phyloP scores from a whole-genome alignment of 192 early-diverging fungal genomes.

The Diversispora eburnea region DNA sequence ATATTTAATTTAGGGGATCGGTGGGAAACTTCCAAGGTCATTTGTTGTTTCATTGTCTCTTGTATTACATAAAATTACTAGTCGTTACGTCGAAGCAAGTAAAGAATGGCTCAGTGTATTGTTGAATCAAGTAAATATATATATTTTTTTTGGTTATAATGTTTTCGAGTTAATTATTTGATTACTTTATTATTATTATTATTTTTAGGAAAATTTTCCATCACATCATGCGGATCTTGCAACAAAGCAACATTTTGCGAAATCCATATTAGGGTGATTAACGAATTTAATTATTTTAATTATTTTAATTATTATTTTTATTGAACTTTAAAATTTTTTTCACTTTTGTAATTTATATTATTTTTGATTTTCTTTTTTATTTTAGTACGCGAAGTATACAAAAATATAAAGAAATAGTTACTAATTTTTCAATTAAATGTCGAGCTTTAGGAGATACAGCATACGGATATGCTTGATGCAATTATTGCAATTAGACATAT shows the following conservation, averaged over 20 bases:
- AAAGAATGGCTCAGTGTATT: conserved; percentile 40
- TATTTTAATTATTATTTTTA: not conserved
- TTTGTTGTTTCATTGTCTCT: conserved; percentile 34
- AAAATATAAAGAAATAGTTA: conserved; percentile 33
- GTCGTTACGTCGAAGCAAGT: conserved; percentile 34
- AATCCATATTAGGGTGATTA: conserved; percentile 41
- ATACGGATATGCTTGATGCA: conserved; percentile 22
- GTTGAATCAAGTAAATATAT: conserved; percentile 34
- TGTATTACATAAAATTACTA: conserved; percentile 42
- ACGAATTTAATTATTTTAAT: not conserved
- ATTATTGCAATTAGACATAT: too few species aligned
- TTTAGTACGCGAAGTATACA: conserved; percentile 35
- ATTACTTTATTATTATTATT: not conserved
- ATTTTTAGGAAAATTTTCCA: conserved; percentile 43
- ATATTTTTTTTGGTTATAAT: not conserved
- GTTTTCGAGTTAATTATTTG: not conserved
- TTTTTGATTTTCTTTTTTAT: not conserved
- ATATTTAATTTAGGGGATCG: conserved; percentile 35
- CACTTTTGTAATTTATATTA: too few species aligned
- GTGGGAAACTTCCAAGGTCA: conserved; percentile 46
- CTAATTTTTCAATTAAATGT: conserved; percentile 38
- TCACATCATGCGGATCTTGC: conserved; percentile 32
- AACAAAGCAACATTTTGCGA: conserved; percentile 43
- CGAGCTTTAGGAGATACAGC: conserved; percentile 35
- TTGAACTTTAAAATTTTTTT: too few species aligned